Conservation (phyloP, 164 flowering plant genomes). For the Berberis thunbergii region DNA sequence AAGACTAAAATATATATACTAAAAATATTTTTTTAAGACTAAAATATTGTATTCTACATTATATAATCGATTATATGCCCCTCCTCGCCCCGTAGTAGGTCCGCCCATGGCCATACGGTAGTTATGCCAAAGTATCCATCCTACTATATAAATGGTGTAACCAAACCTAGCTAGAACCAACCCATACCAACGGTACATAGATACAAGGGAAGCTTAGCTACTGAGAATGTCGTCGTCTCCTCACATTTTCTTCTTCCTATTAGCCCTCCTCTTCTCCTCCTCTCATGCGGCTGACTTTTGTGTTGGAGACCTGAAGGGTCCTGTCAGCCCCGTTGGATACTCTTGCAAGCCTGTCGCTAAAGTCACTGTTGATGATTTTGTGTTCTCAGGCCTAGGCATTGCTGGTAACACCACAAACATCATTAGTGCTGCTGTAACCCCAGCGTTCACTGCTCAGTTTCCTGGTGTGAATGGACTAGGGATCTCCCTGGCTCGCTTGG, state of each 20-base stretch:
- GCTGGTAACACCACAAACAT: slow-evolving; percentile 67
- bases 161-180: too few species aligned
- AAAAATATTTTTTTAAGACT: too few species aligned
- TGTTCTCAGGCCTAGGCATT: slow-evolving; percentile 40
- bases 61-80: too few species aligned
- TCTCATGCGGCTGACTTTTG: slow-evolving; percentile 61
- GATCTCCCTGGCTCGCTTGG: slow-evolving; percentile 58
- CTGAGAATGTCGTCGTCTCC: too few species aligned
- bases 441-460: slow-evolving; percentile 53
- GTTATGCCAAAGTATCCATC: too few species aligned
- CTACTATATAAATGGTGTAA: too few species aligned
- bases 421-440: slow-evolving; percentile 66
- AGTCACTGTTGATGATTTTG: slow-evolving; percentile 55
- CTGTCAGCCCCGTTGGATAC: slow-evolving; percentile 57
- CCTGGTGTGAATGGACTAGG: slow-evolving; percentile 79
- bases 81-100: too few species aligned
- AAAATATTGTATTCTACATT: too few species aligned
- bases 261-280: slow-evolving; percentile 14
- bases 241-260: slow-evolving; percentile 14
- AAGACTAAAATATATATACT: too few species aligned
- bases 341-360: slow-evolving; percentile 46
- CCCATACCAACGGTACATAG: too few species aligned
- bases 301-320: slow-evolving; percentile 45
- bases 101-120: too few species aligned
- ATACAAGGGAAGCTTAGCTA: too few species aligned